phyloP scores from a whole-genome alignment of 129 eudicot species.

The Arctium minus region DNA sequence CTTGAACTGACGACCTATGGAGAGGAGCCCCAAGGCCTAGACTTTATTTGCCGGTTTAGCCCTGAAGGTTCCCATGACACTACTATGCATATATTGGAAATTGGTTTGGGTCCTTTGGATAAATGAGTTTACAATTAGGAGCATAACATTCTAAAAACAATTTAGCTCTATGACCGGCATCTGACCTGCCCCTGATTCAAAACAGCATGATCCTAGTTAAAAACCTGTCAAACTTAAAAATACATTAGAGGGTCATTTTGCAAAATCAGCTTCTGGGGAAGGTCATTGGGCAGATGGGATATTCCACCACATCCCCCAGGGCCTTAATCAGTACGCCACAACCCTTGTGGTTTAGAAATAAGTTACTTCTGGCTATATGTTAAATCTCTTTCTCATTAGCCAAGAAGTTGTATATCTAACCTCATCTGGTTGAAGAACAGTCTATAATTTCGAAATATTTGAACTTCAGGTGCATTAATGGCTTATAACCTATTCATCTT shows the following conservation, averaged over 20 bases:
- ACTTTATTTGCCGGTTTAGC: background rate
- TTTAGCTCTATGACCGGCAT: background rate
- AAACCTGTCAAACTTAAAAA: background rate
- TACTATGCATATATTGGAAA: background rate
- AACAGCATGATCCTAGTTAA: background rate
- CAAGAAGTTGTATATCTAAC: background rate
- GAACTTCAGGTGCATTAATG: background rate
- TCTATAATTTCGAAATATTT: background rate
- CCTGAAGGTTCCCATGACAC: background rate
- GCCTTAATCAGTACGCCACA: no score
- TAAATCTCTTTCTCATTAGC: background rate
- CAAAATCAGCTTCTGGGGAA: no score
- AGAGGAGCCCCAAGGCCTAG: no score
- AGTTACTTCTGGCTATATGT: background rate
- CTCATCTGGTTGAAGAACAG: background rate
- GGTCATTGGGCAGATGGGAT: no score
- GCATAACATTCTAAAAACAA: background rate
- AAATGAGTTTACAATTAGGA: no score
- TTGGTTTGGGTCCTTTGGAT: background rate
- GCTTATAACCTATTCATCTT: background rate
- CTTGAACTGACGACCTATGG: no score
- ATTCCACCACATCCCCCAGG: no score
- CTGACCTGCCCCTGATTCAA: background rate
- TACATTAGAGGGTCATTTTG: background rate
- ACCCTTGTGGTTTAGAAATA: background rate